Evolutionary conservation across 2,329 filamentous ascomycete genomes (phyloP), one percentile per base, ranked within the genome.

Genomic region (Penicillium corylophilum): DNA sequence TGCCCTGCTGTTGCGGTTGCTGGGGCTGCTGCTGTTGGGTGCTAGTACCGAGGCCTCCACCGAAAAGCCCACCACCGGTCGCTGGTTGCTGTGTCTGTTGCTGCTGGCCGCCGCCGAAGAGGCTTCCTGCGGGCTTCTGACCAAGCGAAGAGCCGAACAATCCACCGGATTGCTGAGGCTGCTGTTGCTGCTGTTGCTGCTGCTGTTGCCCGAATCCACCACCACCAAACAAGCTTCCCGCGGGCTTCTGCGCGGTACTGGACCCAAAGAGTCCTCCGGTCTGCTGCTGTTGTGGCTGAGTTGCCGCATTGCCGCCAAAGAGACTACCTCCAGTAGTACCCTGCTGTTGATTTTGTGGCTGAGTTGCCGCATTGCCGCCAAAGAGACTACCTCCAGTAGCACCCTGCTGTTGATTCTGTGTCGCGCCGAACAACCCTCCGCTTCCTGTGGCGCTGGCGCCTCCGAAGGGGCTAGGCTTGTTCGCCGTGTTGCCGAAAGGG

Each of bases 401-500:
- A 33, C 42, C 45, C 53, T 66, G 54, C 40, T 56, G 65, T 44
- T 64, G 63, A 23, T 53, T 63, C 47, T 63, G 59, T 40, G 51
- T 46, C 36, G 53, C 40, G 46, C 64, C 64, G 43, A 67, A 75
- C 15, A 75, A 55, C 29, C 70, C 68, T 51, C 63, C 60, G 16
- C 61, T 50, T 28, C 48, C 54, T 50, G 70, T 61, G 51, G 50
- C 48, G 41, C 61, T 60, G 43, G 61, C 57, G 10, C 60, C 63
- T 48, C 72, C 72, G 68, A 77, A 77, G 51, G 64, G 56, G 50
- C 65, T 69, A 23, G 67, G 61, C 47, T 71, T 74, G 46, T 64
- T 64, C 15, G 67, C 63, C 16, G 63, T 56, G 47, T 56, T 59
- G 15, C 70, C 68, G 44, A 73, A 71, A 13, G 69, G 54, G 12